A percentile compares a stretch with the other conserved stretches of the same genome.
Evolutionary conservation across 139 green algal species (phyloP).

Genomic region (Parachlorella kessleri): DNA sequence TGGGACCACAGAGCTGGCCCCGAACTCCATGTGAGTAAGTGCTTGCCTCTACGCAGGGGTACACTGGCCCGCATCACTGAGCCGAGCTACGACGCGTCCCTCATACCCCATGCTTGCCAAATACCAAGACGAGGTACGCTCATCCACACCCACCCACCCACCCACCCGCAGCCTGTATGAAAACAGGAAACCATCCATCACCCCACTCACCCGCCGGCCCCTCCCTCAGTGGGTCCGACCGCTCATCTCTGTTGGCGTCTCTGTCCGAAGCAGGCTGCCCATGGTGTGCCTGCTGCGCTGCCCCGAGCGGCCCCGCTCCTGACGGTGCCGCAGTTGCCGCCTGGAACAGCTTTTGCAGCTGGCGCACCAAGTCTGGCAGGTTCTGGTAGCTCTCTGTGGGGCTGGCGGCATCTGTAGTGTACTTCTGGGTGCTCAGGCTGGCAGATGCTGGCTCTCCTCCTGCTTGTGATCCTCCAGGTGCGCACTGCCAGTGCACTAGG

Average conservation of each 20-base stretch:
- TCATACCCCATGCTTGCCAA: too few species aligned
- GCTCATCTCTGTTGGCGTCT: not conserved
- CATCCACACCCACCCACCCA: too few species aligned
- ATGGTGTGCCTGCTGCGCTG: not conserved
- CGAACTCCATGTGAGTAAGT: too few species aligned
- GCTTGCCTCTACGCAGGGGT: too few species aligned
- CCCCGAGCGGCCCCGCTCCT: not conserved
- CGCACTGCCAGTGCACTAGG: constrained; percentile 43
- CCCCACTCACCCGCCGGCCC: constrained; percentile 2
- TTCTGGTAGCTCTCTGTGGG: constrained; percentile 33
- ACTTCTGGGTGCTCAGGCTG: constrained; percentile 31
- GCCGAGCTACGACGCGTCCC: too few species aligned
- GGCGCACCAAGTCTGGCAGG: constrained; percentile 26
- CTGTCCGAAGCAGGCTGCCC: not conserved
- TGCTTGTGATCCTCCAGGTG: too few species aligned
- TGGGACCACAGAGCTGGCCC: too few species aligned
- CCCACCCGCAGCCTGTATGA: too few species aligned
- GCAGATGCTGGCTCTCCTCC: constrained; percentile 21
- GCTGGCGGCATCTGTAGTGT: constrained; percentile 17
- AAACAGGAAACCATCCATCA: too few species aligned
- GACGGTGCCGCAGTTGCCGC: not conserved
- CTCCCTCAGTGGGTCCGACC: constrained; percentile 4
- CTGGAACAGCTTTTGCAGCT: constrained; percentile 11
- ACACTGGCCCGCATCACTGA: too few species aligned
- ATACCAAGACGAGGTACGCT: too few species aligned